Evolutionary conservation across 345 rosid species (phyloP).

Genomic region (Brassica incana): DNA sequence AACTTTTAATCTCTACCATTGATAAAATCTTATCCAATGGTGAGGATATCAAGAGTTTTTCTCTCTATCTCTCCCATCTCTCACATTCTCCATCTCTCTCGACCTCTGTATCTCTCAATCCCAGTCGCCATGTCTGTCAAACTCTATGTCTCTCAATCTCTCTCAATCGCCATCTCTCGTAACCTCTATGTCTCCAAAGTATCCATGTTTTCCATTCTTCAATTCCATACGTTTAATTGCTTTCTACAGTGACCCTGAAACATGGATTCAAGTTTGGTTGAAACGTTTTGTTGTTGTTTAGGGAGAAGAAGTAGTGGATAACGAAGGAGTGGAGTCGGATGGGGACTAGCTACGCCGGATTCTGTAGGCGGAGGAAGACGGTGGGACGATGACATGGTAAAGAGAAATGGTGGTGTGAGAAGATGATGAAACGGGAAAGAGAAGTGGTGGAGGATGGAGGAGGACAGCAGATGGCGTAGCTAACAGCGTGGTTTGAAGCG

Average conservation of each 20-base stretch:
- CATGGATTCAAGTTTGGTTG: neutral
- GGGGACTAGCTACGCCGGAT: neutral
- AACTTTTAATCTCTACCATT: too few species aligned
- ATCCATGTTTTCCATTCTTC: too few species aligned
- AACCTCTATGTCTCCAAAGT: neutral
- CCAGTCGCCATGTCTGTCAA: neutral
- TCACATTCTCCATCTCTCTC: neutral
- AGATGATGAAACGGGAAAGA: too few species aligned
- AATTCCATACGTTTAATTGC: too few species aligned
- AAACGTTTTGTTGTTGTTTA: neutral
- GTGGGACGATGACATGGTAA: neutral
- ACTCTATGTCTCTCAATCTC: neutral
- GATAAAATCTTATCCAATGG: too few species aligned
- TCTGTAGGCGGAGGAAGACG: neutral
- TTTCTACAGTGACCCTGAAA: too few species aligned
- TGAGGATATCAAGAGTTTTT: neutral
- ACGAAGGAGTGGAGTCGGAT: neutral
- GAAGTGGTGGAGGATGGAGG: too few species aligned
- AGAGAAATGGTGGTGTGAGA: too few species aligned
- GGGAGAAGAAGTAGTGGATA: neutral
- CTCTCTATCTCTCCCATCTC: neutral
- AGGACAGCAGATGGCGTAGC: too few species aligned
- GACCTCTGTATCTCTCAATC: neutral
- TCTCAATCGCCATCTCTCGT: neutral
- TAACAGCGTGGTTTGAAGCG: too few species aligned